A percentile compares a stretch with the other conserved stretches of the same genome.
These are phyloP conservation scores for Zarea fungicola DNA, from an alignment of 2,329 filamentous ascomycete genomes.

Conservation along the genomic window DNA sequence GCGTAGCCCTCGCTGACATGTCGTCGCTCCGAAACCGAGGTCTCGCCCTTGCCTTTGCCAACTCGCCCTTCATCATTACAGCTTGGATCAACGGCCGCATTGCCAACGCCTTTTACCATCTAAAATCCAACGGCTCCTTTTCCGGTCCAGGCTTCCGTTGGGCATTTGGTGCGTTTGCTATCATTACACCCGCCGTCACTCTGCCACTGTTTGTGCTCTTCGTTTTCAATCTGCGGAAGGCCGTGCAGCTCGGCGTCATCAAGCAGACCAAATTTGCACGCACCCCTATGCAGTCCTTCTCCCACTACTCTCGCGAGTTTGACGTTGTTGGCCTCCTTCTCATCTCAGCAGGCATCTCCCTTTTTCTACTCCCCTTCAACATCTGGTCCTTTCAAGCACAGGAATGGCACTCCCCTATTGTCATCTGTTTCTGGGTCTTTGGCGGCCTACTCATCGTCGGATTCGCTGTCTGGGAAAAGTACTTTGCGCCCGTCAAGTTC, in stretches of 20 bases:
- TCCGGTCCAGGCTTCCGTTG: slow-evolving; percentile 52
- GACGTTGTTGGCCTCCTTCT: slow-evolving; percentile 49
- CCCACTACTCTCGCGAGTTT: slow-evolving; percentile 48
- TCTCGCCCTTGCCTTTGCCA: slow-evolving; percentile 25
- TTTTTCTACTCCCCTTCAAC: slow-evolving; percentile 56
- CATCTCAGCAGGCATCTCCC: slow-evolving; percentile 43
- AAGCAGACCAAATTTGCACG: slow-evolving; percentile 28
- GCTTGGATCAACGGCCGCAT: slow-evolving; percentile 56
- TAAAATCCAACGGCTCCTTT: slow-evolving; percentile 21
- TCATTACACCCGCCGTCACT: slow-evolving; percentile 54
- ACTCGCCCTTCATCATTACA: slow-evolving; percentile 39
- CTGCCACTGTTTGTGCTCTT: slow-evolving; percentile 51
- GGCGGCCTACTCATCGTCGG: slow-evolving; percentile 48
- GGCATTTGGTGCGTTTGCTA: slow-evolving; percentile 59
- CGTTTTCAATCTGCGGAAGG: slow-evolving; percentile 47
- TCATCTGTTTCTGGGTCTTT: slow-evolving; percentile 49
- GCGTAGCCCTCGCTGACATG: slow-evolving; percentile 60
- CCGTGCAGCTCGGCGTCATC: slow-evolving; percentile 41
- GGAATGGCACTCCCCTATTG: slow-evolving; percentile 40
- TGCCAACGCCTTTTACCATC: slow-evolving; percentile 38
- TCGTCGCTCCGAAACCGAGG: slow-evolving; percentile 24
- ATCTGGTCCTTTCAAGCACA: slow-evolving; percentile 35
- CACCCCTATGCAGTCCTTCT: slow-evolving; percentile 30
- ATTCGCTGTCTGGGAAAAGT: slow-evolving; percentile 51
- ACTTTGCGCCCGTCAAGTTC: slow-evolving; percentile 46